A percentile compares a stretch with the other conserved stretches of the same genome.
Conservation (phyloP, 78 protist genomes). For the Dictyostelium firmibasis region DNA sequence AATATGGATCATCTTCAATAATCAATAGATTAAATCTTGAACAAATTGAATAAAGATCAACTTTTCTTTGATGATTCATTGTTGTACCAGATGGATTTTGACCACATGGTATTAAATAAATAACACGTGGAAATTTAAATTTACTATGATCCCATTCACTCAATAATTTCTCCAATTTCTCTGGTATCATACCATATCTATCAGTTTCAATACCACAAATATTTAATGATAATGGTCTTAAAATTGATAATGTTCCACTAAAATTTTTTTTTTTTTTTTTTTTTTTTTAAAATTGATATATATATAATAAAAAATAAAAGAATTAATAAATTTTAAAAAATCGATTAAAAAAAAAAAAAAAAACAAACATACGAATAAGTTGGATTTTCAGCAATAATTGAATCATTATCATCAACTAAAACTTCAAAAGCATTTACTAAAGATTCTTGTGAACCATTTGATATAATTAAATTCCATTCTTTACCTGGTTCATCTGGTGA, state of each 20-base stretch:
- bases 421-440: conserved; percentile 17
- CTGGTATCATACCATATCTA: conserved; percentile 66
- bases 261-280: not conserved
- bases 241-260: conserved; percentile 57
- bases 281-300: not conserved
- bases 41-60: conserved; percentile 44
- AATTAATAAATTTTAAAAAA: not conserved
- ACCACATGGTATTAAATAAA: conserved; percentile 91
- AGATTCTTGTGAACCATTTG: conserved; percentile 76
- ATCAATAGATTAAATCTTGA: conserved; percentile 85
- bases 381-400: conserved; percentile 53
- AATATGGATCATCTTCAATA: conserved; percentile 97
- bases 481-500: not conserved
- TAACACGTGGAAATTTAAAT: conserved; percentile 57
- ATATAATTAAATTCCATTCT: conserved; percentile 38
- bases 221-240: conserved; percentile 37
- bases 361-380: conserved; percentile 39
- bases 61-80: conserved; percentile 73
- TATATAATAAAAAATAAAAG: not conserved
- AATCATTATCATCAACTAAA: conserved; percentile 30
- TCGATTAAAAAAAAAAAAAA: no score
- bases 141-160: conserved; percentile 10
- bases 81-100: conserved; percentile 93
- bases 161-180: not conserved
- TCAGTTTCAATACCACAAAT: conserved; percentile 61